phyloP scores from a whole-genome alignment of 257 asterid species.

The Ballota nigra region DNA sequence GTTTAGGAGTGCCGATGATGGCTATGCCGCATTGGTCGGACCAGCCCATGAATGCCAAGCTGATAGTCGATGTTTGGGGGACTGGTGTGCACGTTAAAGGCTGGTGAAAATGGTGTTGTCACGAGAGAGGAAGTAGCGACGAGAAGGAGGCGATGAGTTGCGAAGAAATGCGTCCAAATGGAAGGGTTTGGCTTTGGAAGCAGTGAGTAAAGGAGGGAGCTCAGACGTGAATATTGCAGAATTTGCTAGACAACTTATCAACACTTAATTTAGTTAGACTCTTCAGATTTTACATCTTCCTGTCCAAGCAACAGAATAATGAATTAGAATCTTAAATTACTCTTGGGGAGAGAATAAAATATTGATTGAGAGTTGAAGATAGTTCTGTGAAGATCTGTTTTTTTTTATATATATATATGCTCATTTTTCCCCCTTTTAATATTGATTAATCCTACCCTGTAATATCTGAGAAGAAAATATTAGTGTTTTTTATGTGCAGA shows the following conservation, averaged over 20 bases:
- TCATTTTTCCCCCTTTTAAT: too few species aligned
- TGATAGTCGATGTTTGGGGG: conserved; percentile 40
- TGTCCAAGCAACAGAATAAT: too few species aligned
- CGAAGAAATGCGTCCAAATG: conserved; percentile 31
- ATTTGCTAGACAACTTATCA: background rate
- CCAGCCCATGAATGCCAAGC: conserved; percentile 44
- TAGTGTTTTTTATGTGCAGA: too few species aligned
- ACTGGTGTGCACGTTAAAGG: conserved; percentile 32
- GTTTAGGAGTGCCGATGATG: conserved; percentile 41
- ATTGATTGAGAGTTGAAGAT: too few species aligned
- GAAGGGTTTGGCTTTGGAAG: conserved; percentile 38
- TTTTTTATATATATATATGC: too few species aligned
- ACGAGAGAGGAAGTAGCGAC: conserved; percentile 27
- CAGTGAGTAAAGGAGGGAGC: conserved; percentile 39
- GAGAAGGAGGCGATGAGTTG: conserved; percentile 30
- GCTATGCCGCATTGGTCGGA: conserved; percentile 45
- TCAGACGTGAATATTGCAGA: conserved; percentile 36
- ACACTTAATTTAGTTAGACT: background rate
- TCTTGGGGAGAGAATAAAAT: too few species aligned
- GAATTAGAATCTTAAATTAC: too few species aligned
- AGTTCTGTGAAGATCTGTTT: too few species aligned
- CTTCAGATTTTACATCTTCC: too few species aligned
- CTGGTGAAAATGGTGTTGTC: conserved; percentile 30
- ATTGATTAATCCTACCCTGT: too few species aligned
- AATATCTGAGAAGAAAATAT: too few species aligned